Percentiles rank a stretch among this genome's conserved stretches.
These are phyloP conservation scores for Sordariomycetes sp. DNA, from an alignment of 2,329 filamentous ascomycete genomes.

Conservation along the genomic window DNA sequence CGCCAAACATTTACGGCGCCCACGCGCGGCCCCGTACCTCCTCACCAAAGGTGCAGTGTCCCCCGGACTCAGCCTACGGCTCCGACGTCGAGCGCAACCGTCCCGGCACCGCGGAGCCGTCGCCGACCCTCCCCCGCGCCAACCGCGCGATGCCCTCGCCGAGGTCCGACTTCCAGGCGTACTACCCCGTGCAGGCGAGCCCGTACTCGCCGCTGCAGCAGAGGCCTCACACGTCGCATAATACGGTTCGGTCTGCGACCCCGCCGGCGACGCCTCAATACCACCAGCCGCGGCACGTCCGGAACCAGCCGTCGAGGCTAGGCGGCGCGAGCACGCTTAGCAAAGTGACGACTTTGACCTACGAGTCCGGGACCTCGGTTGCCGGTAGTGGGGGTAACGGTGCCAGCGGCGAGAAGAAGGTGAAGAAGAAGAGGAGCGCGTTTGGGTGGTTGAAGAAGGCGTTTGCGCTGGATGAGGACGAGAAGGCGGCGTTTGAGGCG, in stretches of 20 bases:
- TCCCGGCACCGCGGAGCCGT: conserved; percentile 19
- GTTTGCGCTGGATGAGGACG: conserved; percentile 51
- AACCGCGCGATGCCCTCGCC: conserved; percentile 15
- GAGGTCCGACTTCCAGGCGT: conserved; percentile 33
- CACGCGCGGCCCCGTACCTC: conserved; percentile 12
- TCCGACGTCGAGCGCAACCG: conserved; percentile 30
- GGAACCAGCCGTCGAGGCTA: conserved; percentile 18
- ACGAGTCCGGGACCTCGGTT: conserved; percentile 18
- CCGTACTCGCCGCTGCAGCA: conserved; percentile 52
- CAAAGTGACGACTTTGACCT: conserved; percentile 33
- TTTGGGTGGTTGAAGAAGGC: conserved; percentile 59
- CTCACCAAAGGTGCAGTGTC: conserved; percentile 13
- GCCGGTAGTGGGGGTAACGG: conserved; percentile 13
- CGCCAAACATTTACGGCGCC: conserved; percentile 21
- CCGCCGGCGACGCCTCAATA: not conserved
- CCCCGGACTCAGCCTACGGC: conserved; percentile 32
- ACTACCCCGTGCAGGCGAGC: conserved; percentile 47
- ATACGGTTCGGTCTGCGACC: conserved; percentile 7
- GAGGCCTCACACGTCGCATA: conserved; percentile 37
- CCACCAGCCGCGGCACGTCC: not conserved
- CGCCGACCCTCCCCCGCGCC: conserved; percentile 12
- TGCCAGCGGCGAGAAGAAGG: conserved; percentile 20
- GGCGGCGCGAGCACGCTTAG: conserved; percentile 36
- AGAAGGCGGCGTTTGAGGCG: conserved; percentile 44
- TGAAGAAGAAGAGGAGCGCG: conserved; percentile 55